A percentile compares a stretch with the other conserved stretches of the same genome.
Conservation (phyloP, 306 rosid genomes). For the Myrica gale region DNA sequence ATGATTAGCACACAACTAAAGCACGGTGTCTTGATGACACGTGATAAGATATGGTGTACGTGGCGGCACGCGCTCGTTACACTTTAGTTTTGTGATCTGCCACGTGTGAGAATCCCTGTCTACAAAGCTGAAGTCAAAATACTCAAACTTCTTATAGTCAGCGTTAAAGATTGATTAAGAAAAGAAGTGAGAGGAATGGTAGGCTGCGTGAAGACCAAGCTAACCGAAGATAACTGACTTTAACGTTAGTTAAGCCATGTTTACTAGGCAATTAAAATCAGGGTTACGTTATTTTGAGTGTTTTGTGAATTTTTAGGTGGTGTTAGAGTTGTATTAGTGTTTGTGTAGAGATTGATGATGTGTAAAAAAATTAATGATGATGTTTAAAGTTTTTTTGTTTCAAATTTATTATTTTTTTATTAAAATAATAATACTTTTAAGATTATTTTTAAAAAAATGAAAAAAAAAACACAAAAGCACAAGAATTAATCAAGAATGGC, state of each 20-base stretch:
- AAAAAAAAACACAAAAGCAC: too few species aligned
- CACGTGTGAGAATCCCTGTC: conserved; percentile 7
- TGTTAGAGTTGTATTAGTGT: too few species aligned
- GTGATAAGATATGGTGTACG: conserved; percentile 11
- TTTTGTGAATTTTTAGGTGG: too few species aligned
- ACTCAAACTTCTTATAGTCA: neutral
- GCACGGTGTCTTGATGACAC: conserved; percentile 25
- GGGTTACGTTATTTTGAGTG: too few species aligned
- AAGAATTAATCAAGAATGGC: too few species aligned
- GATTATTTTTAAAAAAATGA: too few species aligned
- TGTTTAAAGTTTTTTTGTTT: too few species aligned
- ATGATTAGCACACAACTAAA: conserved; percentile 37
- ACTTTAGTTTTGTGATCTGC: neutral
- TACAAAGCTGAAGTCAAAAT: conserved; percentile 25
- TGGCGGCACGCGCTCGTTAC: conserved; percentile 29
- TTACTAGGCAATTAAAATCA: neutral
- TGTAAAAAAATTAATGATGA: too few species aligned
- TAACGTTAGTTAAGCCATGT: conserved; percentile 5
- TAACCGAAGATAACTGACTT: conserved; percentile 43
- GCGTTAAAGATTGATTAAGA: neutral
- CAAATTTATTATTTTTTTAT: too few species aligned
- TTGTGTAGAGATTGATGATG: too few species aligned
- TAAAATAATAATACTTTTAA: too few species aligned
- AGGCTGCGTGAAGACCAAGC: neutral
- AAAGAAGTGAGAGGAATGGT: neutral